These are phyloP conservation scores for Elongisporangium senticosum DNA, from an alignment of 352 stramenopile genomes.

Conservation along the genomic window DNA sequence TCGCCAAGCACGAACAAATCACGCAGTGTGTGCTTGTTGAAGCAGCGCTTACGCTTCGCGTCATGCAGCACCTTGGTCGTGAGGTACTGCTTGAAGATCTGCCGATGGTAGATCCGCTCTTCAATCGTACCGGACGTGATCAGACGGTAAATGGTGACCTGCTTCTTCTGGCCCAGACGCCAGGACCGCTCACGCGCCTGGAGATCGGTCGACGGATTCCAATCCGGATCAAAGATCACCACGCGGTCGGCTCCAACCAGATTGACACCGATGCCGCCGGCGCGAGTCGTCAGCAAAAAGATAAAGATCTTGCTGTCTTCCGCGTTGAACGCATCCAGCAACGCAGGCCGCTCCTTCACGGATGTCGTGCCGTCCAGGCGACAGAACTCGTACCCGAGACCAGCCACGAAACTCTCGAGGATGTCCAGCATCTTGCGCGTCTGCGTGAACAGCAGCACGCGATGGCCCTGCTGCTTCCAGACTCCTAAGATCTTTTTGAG, in stretches of 20 bases:
- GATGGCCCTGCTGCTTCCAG: conserved; percentile 94
- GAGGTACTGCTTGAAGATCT: conserved; percentile 99
- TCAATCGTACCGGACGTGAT: conserved; percentile 98
- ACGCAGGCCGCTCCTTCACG: conserved; percentile 87
- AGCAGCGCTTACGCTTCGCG: conserved; percentile 94
- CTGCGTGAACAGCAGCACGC: conserved; percentile 97
- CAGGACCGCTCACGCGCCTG: conserved; percentile 97
- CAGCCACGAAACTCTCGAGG: conserved; percentile 89
- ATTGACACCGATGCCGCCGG: conserved; percentile 96
- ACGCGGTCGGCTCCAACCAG: conserved; percentile 95
- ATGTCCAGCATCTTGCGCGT: conserved; percentile 97
- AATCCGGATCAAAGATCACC: conserved; percentile 98
- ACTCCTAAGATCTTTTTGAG: conserved; percentile 92
- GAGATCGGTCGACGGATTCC: conserved; percentile 97
- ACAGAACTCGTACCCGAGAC: conserved; percentile 86
- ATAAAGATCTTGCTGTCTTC: conserved; percentile 71
- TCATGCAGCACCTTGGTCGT: conserved; percentile 97
- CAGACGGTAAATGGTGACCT: conserved; percentile 87
- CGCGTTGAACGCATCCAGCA: conserved; percentile 97
- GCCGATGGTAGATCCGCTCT: conserved; percentile 99
- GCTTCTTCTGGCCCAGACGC: conserved; percentile 89
- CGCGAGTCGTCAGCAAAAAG: conserved; percentile 81
- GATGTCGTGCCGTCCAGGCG: conserved; percentile 96
- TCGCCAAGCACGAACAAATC: conserved; percentile 94
- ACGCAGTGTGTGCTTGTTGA: conserved; percentile 94